These are phyloP conservation scores for Debaryomyces nepalensis DNA, from an alignment of 1,139 yeast species.

Conservation along the genomic window DNA sequence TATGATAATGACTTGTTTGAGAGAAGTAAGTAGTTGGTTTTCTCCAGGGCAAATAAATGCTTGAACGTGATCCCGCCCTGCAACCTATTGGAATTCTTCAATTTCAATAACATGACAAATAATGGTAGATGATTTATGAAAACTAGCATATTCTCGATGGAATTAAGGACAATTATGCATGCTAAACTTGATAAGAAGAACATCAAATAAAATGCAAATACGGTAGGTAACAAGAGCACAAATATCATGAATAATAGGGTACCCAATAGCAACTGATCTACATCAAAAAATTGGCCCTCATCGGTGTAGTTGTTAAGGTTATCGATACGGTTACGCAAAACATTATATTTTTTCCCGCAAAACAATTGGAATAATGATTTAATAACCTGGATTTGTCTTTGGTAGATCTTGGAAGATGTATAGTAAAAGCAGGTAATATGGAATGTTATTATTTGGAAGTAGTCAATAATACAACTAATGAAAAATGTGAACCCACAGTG, in stretches of 20 bases:
- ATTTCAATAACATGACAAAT: slow-evolving; percentile 74
- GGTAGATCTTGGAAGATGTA: slow-evolving; percentile 77
- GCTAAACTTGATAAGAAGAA: slow-evolving; percentile 66
- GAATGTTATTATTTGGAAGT: slow-evolving; percentile 62
- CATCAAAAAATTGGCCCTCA: slow-evolving; percentile 57
- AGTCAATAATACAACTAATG: slow-evolving; percentile 68
- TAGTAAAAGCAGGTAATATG: slow-evolving; percentile 80
- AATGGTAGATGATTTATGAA: slow-evolving; percentile 82
- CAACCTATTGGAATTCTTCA: slow-evolving; percentile 81
- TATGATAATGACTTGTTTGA: slow-evolving; percentile 47
- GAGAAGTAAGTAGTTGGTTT: slow-evolving; percentile 34
- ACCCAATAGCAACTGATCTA: slow-evolving; percentile 87
- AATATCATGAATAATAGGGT: slow-evolving; percentile 84
- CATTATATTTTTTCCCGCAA: slow-evolving; percentile 87
- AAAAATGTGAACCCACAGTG: slow-evolving; percentile 67
- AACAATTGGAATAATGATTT: slow-evolving; percentile 81
- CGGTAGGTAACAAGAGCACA: slow-evolving; percentile 82
- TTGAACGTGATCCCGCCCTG: slow-evolving; percentile 83
- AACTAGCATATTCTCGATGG: slow-evolving; percentile 65
- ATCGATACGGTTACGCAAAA: slow-evolving; percentile 83
- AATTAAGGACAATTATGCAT: slow-evolving; percentile 53
- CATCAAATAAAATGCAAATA: slow-evolving; percentile 78
- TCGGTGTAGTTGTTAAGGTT: slow-evolving; percentile 55
- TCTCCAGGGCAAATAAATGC: slow-evolving; percentile 20
- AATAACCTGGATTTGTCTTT: slow-evolving; percentile 71